These are phyloP conservation scores for Talaromyces islandicus DNA, from an alignment of 2,329 filamentous ascomycete genomes.

Conservation along the genomic window DNA sequence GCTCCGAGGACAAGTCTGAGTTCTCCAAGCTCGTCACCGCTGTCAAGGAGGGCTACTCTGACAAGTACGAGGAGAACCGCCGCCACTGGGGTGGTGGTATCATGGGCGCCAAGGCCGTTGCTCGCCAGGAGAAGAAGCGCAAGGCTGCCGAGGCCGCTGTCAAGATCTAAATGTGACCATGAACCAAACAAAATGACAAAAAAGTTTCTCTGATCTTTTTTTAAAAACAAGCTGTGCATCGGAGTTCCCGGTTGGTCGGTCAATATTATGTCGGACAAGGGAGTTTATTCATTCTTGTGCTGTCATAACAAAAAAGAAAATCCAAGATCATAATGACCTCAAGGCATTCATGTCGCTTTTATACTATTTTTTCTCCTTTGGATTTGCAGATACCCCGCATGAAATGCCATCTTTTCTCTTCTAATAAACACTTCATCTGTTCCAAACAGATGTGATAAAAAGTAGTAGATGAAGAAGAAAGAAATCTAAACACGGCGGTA, in stretches of 20 bases:
- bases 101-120: slow-evolving; percentile 92
- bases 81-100: slow-evolving; percentile 99
- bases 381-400: slow-evolving; percentile 5
- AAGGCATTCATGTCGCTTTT: not conserved
- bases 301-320: not conserved
- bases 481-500: not conserved
- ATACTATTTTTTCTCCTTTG: not conserved
- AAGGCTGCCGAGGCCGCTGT: slow-evolving; percentile 91
- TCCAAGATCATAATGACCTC: not conserved
- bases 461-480: not conserved
- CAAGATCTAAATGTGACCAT: slow-evolving; percentile 70
- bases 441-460: not conserved
- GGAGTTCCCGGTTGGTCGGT: not conserved
- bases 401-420: slow-evolving; percentile 1
- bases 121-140: slow-evolving; percentile 73
- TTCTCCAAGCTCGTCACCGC: slow-evolving; percentile 92
- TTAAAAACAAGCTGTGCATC: not conserved
- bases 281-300: not conserved
- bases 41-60: slow-evolving; percentile 96
- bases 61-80: slow-evolving; percentile 87
- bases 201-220: not conserved
- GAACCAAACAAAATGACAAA: slow-evolving; percentile 1
- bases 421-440: not conserved
- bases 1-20: slow-evolving; percentile 96
- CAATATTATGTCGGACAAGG: not conserved